A percentile compares a stretch with the other conserved stretches of the same genome.
phyloP scores from a whole-genome alignment of 2,329 filamentous ascomycete species.

The Tympanopsis confertula region DNA sequence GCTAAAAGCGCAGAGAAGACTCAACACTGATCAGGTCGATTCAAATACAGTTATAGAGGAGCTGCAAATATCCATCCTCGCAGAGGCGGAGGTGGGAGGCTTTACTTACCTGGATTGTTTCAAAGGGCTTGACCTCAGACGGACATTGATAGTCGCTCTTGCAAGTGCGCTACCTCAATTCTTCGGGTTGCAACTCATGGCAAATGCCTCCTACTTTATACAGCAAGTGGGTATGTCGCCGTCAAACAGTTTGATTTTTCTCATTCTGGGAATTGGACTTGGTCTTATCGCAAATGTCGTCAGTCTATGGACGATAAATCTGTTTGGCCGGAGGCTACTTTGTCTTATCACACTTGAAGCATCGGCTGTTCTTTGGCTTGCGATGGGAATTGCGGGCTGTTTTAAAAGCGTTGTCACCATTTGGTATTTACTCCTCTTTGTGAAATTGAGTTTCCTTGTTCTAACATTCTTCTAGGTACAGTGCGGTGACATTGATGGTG shows the following conservation, averaged over 20 bases:
- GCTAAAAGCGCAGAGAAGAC: constrained; percentile 31
- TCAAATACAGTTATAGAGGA: constrained; percentile 21
- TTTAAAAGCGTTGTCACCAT: constrained; percentile 21
- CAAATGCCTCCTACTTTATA: constrained; percentile 19
- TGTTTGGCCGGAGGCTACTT: constrained; percentile 24
- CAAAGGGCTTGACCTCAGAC: constrained; percentile 15
- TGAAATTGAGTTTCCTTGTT: neutral
- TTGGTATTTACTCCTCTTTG: constrained; percentile 18
- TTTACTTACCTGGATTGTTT: constrained; percentile 20
- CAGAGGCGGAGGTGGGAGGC: constrained; percentile 1
- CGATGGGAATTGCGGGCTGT: constrained; percentile 33
- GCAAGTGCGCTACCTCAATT: constrained; percentile 16
- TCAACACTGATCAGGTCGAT: constrained; percentile 27
- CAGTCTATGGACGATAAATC: constrained; percentile 29
- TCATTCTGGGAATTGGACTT: constrained; percentile 31
- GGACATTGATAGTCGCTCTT: constrained; percentile 22
- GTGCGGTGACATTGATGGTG: constrained; percentile 25
- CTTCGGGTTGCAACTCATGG: constrained; percentile 19
- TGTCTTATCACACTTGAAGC: constrained; percentile 19
- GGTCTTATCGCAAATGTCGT: constrained; percentile 29
- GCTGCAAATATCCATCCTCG: constrained; percentile 8
- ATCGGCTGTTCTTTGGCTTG: constrained; percentile 24
- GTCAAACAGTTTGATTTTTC: constrained; percentile 24
- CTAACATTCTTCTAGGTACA: neutral
- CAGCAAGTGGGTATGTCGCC: constrained; percentile 12